These are phyloP conservation scores for Papilionanthe hybrid DNA, from an alignment of 116 monocot species.

Conservation along the genomic window DNA sequence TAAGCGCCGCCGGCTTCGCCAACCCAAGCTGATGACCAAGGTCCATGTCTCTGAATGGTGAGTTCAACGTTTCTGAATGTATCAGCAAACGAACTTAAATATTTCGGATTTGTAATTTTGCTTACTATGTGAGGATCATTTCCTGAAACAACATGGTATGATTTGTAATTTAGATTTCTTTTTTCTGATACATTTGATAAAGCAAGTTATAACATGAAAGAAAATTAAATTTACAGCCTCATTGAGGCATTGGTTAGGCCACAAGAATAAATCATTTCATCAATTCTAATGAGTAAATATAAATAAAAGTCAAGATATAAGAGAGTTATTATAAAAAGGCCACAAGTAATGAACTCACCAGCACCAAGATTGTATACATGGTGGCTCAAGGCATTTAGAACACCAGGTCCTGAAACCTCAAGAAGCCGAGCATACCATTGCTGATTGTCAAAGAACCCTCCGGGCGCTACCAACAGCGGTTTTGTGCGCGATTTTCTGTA, in stretches of 20 bases:
- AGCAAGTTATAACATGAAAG: too few relatives aligned
- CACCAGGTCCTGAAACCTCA: constrained; percentile 51
- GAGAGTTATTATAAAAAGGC: neutral
- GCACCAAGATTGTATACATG: constrained; percentile 88
- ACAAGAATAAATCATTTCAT: too few relatives aligned
- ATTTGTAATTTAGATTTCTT: too few relatives aligned
- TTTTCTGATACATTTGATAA: too few relatives aligned
- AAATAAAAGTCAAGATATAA: too few relatives aligned
- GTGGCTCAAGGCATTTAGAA: constrained; percentile 67
- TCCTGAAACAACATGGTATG: constrained; percentile 26
- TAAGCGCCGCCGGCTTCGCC: constrained; percentile 85
- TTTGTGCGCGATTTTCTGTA: constrained; percentile 22
- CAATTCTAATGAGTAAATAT: too few relatives aligned
- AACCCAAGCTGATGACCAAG: constrained; percentile 79
- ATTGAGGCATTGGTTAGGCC: too few relatives aligned
- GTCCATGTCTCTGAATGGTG: constrained; percentile 49
- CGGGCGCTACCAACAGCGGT: constrained; percentile 66
- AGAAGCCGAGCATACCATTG: constrained; percentile 76
- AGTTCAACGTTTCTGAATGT: constrained; percentile 56
- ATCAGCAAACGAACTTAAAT: constrained; percentile 25
- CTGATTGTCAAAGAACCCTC: constrained; percentile 81
- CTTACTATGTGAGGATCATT: constrained; percentile 40
- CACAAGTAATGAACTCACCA: constrained; percentile 24
- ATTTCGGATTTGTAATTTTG: constrained; percentile 43
- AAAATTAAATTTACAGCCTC: too few relatives aligned